Conservation (phyloP, 768 basidiomycete genomes). For the Hygrocybe punicea region DNA sequence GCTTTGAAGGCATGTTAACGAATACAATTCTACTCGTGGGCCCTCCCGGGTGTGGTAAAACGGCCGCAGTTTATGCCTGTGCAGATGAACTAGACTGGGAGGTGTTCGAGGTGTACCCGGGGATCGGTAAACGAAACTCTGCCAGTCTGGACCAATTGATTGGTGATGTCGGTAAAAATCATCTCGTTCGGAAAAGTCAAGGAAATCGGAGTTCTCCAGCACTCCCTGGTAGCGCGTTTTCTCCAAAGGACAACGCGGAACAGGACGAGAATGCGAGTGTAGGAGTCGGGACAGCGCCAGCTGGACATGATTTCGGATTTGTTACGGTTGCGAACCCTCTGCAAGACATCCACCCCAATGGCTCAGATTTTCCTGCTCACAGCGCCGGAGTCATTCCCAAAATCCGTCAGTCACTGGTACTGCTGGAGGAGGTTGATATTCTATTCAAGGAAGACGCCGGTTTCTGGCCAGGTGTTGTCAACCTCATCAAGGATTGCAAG, state of each 20-base stretch:
- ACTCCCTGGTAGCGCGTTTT: background rate
- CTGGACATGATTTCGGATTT: constrained; percentile 24
- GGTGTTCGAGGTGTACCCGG: constrained; percentile 94
- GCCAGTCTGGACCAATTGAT: constrained; percentile 73
- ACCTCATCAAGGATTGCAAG: constrained; percentile 77
- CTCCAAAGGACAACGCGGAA: background rate
- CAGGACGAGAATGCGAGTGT: too few species aligned
- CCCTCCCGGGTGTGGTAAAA: constrained; percentile 85
- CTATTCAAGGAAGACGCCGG: constrained; percentile 81
- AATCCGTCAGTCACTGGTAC: constrained; percentile 79
- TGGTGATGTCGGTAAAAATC: constrained; percentile 93
- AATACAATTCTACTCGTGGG: constrained; percentile 87
- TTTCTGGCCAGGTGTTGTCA: constrained; percentile 81
- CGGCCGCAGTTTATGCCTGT: constrained; percentile 88
- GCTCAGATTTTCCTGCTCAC: background rate
- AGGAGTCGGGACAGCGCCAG: too few species aligned
- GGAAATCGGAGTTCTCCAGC: constrained; percentile 4
- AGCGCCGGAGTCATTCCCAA: background rate
- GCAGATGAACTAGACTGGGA: constrained; percentile 94
- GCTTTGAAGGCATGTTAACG: constrained; percentile 52
- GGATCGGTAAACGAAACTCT: constrained; percentile 85
- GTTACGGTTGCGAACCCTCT: constrained; percentile 4
- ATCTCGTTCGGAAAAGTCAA: constrained; percentile 55
- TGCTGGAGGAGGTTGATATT: constrained; percentile 95
- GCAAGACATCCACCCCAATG: background rate